These are phyloP conservation scores for Lithohypha guttulata DNA, from an alignment of 2,329 filamentous ascomycete species.

Conservation along the genomic window DNA sequence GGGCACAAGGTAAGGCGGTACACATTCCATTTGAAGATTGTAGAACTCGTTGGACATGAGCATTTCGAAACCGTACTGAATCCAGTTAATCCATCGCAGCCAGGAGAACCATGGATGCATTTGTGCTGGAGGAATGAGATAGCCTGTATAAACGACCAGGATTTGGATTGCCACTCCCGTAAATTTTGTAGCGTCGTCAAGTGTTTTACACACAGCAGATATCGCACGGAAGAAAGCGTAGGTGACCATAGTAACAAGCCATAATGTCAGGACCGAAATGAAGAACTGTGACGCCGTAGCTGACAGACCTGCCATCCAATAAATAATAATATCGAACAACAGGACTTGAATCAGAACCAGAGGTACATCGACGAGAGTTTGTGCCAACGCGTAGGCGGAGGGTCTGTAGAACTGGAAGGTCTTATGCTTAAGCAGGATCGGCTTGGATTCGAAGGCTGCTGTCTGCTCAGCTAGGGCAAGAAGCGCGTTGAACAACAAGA, in stretches of 20 bases:
- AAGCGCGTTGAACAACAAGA: slow-evolving; percentile 52
- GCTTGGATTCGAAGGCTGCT: slow-evolving; percentile 49
- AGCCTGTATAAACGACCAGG: slow-evolving; percentile 53
- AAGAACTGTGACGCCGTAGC: slow-evolving; percentile 52
- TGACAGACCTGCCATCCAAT: slow-evolving; percentile 50
- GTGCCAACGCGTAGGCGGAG: slow-evolving; percentile 48
- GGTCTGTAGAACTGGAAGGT: slow-evolving; percentile 59
- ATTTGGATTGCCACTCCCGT: slow-evolving; percentile 40
- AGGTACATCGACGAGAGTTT: slow-evolving; percentile 48
- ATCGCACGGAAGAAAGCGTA: slow-evolving; percentile 44
- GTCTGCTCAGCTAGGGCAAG: slow-evolving; percentile 52
- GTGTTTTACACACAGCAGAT: slow-evolving; percentile 38
- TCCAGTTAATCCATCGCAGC: slow-evolving; percentile 55
- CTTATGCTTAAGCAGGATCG: slow-evolving; percentile 49
- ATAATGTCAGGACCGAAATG: slow-evolving; percentile 47
- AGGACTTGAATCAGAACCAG: slow-evolving; percentile 47
- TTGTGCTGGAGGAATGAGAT: slow-evolving; percentile 49
- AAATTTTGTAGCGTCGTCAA: slow-evolving; percentile 42
- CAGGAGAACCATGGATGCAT: slow-evolving; percentile 56
- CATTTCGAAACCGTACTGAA: slow-evolving; percentile 60
- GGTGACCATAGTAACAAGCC: slow-evolving; percentile 43
- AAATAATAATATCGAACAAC: slow-evolving; percentile 51
- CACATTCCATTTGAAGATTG: slow-evolving; percentile 44
- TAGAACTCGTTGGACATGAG: slow-evolving; percentile 63
- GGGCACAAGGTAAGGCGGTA: slow-evolving; percentile 46